These are phyloP conservation scores for Pseudogymnoascus sp. DNA, from an alignment of 2,329 filamentous ascomycete genomes.

Conservation along the genomic window DNA sequence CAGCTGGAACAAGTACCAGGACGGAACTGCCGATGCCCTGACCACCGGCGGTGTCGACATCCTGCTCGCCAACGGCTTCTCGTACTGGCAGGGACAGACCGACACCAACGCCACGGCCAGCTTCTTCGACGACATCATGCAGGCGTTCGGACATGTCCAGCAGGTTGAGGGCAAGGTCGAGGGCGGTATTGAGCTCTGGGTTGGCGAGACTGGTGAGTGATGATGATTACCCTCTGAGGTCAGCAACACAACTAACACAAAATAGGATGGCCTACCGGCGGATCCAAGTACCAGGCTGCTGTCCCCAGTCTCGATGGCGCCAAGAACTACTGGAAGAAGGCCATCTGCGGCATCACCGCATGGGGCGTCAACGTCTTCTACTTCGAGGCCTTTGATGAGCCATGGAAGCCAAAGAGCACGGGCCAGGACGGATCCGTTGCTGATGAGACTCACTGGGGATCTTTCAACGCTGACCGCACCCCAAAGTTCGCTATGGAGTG, in stretches of 20 bases:
- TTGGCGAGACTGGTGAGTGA: constrained; percentile 52
- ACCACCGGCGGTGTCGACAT: constrained; percentile 52
- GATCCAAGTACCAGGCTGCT: constrained; percentile 54
- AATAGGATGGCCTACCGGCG: constrained; percentile 54
- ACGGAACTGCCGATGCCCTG: constrained; percentile 59
- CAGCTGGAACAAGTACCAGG: constrained; percentile 65
- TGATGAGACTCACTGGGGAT: constrained; percentile 64
- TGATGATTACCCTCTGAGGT: neutral
- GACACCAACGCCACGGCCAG: constrained; percentile 49
- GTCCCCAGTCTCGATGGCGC: constrained; percentile 54
- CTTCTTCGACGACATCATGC: constrained; percentile 61
- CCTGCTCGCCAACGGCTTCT: constrained; percentile 59
- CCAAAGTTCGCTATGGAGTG: constrained; percentile 42
- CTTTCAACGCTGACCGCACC: constrained; percentile 52
- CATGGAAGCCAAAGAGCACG: constrained; percentile 58
- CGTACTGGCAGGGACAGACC: constrained; percentile 62
- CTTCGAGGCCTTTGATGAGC: constrained; percentile 69
- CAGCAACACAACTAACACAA: neutral
- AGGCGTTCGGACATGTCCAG: constrained; percentile 58
- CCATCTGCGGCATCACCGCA: constrained; percentile 55
- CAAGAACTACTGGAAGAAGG: constrained; percentile 51
- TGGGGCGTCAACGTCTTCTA: constrained; percentile 65
- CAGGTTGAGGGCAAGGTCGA: constrained; percentile 43
- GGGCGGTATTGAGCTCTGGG: constrained; percentile 56
- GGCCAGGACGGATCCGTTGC: constrained; percentile 55